Conservation (phyloP, 2,329 filamentous ascomycete genomes). For the Metarhizium robertsii region DNA sequence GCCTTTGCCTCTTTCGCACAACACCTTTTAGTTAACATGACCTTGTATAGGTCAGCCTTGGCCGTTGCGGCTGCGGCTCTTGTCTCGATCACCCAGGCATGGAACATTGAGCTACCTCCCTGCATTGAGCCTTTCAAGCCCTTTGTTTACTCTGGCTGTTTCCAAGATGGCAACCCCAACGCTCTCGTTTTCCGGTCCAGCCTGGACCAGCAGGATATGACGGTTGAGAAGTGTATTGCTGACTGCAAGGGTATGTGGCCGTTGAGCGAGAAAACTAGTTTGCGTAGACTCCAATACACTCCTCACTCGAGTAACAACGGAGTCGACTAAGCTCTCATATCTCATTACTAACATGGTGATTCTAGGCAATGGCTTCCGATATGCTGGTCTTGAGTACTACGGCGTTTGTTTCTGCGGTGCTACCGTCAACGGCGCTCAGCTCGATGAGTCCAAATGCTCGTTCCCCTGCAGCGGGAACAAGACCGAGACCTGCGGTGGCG, state of each 20-base stretch:
- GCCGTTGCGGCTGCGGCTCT: slow-evolving; percentile 30
- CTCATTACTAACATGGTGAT: background rate
- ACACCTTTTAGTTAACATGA: slow-evolving; percentile 5
- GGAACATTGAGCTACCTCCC: slow-evolving; percentile 33
- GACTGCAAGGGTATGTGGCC: slow-evolving; percentile 35
- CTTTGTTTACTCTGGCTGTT: slow-evolving; percentile 40
- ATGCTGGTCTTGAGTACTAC: slow-evolving; percentile 42
- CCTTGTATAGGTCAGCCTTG: slow-evolving; percentile 12
- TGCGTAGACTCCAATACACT: background rate
- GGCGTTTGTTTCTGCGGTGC: slow-evolving; percentile 44
- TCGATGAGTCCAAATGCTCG: slow-evolving; percentile 45
- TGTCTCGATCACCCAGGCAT: slow-evolving; percentile 25
- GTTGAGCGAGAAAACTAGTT: background rate
- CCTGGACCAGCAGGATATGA: slow-evolving; percentile 30
- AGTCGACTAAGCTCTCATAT: background rate
- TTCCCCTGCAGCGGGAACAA: slow-evolving; percentile 42
- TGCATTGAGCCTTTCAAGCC: slow-evolving; percentile 36
- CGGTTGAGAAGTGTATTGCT: slow-evolving; percentile 36
- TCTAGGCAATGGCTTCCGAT: slow-evolving; percentile 37
- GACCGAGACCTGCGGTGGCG: slow-evolving; percentile 36
- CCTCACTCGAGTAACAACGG: background rate
- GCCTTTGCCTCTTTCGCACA: background rate
- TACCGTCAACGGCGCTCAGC: slow-evolving; percentile 40
- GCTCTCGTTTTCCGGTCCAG: slow-evolving; percentile 34
- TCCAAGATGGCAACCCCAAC: slow-evolving; percentile 25